A percentile compares a stretch with the other conserved stretches of the same genome.
phyloP scores from a whole-genome alignment of 1,139 yeast species.

The Geotrichum aggregatum region DNA sequence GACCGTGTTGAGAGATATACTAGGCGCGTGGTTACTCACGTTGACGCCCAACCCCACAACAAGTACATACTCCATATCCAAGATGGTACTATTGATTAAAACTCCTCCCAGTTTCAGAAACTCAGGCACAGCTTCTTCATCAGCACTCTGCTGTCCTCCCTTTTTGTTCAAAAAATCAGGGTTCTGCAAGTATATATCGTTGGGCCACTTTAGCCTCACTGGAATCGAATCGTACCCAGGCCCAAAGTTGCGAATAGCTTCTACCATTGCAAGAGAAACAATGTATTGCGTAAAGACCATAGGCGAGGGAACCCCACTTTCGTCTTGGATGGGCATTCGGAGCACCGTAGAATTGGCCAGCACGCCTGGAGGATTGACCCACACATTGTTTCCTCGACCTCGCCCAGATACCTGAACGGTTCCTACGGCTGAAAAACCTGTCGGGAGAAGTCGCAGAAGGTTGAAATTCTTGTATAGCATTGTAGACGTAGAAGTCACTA shows the following conservation, averaged over 20 bases:
- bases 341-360: constrained; percentile 74
- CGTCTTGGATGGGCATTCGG: constrained; percentile 48
- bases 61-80: constrained; percentile 52
- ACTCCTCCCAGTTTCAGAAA: constrained; percentile 82
- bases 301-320: constrained; percentile 41
- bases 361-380: constrained; percentile 94
- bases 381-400: constrained; percentile 91
- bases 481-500: constrained; percentile 80
- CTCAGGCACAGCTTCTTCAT: constrained; percentile 1
- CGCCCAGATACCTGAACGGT: constrained; percentile 85
- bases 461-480: constrained; percentile 68
- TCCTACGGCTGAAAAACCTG: constrained; percentile 70
- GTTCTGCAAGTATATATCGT: constrained; percentile 76
- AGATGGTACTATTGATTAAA: constrained; percentile 70
- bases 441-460: constrained; percentile 57
- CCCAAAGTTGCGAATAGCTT: constrained; percentile 65
- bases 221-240: constrained; percentile 61
- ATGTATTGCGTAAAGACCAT: constrained; percentile 84
- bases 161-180: too few species aligned
- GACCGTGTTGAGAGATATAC: constrained; percentile 77
- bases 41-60: constrained; percentile 86
- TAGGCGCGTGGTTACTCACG: constrained; percentile 81
- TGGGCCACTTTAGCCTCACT: constrained; percentile 90
- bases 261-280: constrained; percentile 76
- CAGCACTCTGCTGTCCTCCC: too few species aligned